Evolutionary conservation across 108 stramenopile species (phyloP).

Genomic region (Cyclostephanos tholiformis): DNA sequence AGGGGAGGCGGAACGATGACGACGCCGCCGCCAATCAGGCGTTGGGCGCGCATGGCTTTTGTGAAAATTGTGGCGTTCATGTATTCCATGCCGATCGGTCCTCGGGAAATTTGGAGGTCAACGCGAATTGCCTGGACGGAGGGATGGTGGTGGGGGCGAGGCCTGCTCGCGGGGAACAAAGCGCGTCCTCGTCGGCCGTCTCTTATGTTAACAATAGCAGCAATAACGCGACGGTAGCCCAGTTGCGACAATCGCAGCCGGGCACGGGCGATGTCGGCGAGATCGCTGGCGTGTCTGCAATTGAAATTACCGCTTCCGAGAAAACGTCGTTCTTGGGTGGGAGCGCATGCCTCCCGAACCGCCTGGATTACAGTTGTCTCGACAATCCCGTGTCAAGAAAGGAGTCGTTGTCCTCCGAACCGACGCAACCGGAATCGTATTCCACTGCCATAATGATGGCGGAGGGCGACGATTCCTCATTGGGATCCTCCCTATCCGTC

Average conservation of each 20-base stretch:
- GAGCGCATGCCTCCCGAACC: conserved; percentile 10
- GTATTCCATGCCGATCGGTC: conserved; percentile 62
- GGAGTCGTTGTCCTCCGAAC: conserved; percentile 32
- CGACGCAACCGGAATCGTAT: conserved; percentile 24
- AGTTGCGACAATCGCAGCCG: background rate
- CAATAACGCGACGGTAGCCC: background rate
- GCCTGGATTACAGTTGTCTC: conserved; percentile 20
- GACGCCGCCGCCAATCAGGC: conserved; percentile 16
- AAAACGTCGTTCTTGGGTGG: conserved; percentile 11
- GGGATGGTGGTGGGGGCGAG: background rate
- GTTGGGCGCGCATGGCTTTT: conserved; percentile 73
- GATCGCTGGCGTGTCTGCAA: conserved; percentile 18
- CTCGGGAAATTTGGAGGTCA: conserved; percentile 58
- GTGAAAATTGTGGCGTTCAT: conserved; percentile 74
- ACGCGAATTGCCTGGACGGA: conserved; percentile 66
- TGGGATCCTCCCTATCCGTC: conserved; percentile 40
- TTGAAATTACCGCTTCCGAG: conserved; percentile 2
- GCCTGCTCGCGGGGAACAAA: background rate
- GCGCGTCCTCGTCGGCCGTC: background rate
- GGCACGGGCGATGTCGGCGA: background rate
- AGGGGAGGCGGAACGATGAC: conserved; percentile 24
- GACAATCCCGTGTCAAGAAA: conserved; percentile 5
- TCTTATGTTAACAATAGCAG: background rate
- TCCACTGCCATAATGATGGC: conserved; percentile 23
- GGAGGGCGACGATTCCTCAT: conserved; percentile 41